Base-by-base conservation (phyloP, 345 rosid species). In the Populus simonii region DNA sequence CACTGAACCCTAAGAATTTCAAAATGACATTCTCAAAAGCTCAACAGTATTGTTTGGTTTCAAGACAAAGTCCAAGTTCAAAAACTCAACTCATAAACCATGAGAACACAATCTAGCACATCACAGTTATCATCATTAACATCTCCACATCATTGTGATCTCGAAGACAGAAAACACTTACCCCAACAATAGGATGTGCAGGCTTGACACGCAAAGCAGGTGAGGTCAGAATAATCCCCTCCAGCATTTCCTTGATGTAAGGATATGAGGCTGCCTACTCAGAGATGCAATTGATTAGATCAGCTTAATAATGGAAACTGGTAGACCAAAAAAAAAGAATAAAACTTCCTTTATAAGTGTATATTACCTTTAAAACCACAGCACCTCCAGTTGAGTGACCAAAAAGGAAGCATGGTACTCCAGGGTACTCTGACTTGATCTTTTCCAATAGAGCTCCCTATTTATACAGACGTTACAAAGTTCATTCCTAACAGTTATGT, bases 311-410 rank as follows among this genome's bases (percentile, higher is more conserved):
- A 41, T 22, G 5, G 27, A 61, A 36, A 9, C 10, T 41, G 33
- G 20, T 16, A 41, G 65, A 53, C 7, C 36, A 8, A 22, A 49
- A 78, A 68, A 31, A 13, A 23, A 70, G 9, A 4, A 39, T 38
- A 53, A 0, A 2, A n/a, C 11, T 43, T 8, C 71, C 17, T 70
- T 20, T 41, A 20, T 15, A 1, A 3, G 5, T n/a, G n/a, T 8
- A 3, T 23, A n/a, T 71, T 79, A 91, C 98, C 93, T 96, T 96
- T 80, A 96, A 86, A 82, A 96, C 99, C 70, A 94, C 98, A 73
- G 99, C 94, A 76, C 99, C 99, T 81, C 99, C 98, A 0, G 98
- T 94, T 45, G 97, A 96, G 76, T 96, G 99, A 82, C 99, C 99
- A 81, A 93, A 92, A 51, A 96, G 98, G 82, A 96, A 96, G 86